Percentiles rank a stretch among this genome's conserved stretches.
Conservation (phyloP, 768 basidiomycete species). For the Boletus tomentosulus region DNA sequence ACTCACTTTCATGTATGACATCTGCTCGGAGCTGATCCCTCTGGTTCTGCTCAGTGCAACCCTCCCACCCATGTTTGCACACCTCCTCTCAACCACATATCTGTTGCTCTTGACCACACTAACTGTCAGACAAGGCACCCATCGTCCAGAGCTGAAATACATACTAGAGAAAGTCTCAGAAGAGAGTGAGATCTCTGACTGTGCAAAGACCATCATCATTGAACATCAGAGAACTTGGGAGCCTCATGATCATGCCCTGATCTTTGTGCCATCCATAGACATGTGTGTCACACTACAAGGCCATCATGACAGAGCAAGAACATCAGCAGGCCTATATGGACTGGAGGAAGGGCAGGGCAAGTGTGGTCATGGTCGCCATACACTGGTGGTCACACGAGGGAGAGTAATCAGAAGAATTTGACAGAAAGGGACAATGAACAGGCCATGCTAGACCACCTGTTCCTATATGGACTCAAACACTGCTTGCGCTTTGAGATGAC, state of each 20-base stretch:
- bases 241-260: not conserved
- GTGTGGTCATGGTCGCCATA: constrained; percentile 11
- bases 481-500: constrained; percentile 8
- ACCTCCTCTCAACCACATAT: constrained; percentile 1
- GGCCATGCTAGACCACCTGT: not conserved
- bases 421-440: not conserved
- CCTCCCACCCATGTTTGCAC: not conserved
- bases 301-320: not conserved
- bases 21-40: constrained; percentile 1
- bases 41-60: constrained; percentile 23
- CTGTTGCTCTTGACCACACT: not conserved
- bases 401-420: not conserved
- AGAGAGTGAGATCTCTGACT: accelerated
- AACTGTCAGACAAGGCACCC: not conserved
- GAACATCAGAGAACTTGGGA: not conserved
- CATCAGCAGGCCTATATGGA: not conserved
- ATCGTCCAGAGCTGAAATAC: constrained; percentile 9
- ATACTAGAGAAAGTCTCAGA: constrained; percentile 2
- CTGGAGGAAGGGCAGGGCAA: constrained; percentile 9
- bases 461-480: not conserved
- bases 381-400: not conserved
- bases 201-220: not conserved
- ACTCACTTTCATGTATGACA: not conserved
- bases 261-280: constrained; percentile 7
- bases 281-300: not conserved